Percentiles rank a stretch among this genome's conserved stretches.
phyloP scores from a whole-genome alignment of 257 asterid species.

The Solanum ossicruentum region DNA sequence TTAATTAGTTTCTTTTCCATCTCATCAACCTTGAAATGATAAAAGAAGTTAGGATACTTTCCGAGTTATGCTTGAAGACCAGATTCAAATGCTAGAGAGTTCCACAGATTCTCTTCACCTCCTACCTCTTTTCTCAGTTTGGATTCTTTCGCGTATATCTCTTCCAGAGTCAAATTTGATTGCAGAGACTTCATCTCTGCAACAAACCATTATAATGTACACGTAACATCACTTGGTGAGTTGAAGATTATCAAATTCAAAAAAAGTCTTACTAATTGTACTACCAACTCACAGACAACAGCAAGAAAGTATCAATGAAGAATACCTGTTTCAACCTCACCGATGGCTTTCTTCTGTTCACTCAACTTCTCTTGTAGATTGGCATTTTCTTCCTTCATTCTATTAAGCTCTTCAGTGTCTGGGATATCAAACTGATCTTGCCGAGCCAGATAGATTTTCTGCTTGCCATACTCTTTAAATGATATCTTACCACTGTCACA shows the following conservation, averaged over 20 bases:
- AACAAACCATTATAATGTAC: not conserved
- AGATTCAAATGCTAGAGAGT: not conserved
- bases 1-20: slow-evolving; percentile 78
- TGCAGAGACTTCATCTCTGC: slow-evolving; percentile 79
- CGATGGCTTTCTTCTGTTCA: slow-evolving; percentile 44
- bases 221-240: not conserved
- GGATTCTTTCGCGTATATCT: slow-evolving; percentile 39
- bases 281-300: not conserved
- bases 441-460: slow-evolving; percentile 81
- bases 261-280: not conserved
- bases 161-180: slow-evolving; percentile 73
- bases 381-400: slow-evolving; percentile 67
- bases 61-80: not conserved
- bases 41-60: not conserved
- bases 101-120: not conserved
- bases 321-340: slow-evolving; percentile 71
- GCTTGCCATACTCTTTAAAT: slow-evolving; percentile 91
- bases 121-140: slow-evolving; percentile 60
- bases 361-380: slow-evolving; percentile 53
- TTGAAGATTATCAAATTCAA: not conserved
- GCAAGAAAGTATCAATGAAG: not conserved
- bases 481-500: slow-evolving; percentile 40
- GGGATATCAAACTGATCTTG: slow-evolving; percentile 97
- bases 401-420: slow-evolving; percentile 67
- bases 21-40: slow-evolving; percentile 36